Evolutionary conservation across 306 rosid genomes (phyloP).

Genomic region (Hippophae rhamnoides): DNA sequence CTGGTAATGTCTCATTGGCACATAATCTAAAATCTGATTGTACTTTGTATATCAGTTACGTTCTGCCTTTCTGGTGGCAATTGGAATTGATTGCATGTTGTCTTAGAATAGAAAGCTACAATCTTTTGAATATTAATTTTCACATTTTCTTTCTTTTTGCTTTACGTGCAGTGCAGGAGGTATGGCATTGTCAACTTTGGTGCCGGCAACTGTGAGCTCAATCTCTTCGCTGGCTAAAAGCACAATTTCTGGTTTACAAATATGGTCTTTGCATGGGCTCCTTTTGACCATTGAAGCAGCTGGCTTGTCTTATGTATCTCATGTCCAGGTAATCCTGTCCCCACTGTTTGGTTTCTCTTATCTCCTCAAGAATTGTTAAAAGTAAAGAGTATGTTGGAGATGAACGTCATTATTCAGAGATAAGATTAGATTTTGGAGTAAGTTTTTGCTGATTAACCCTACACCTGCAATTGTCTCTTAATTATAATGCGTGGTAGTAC

Average conservation of each 20-base stretch:
- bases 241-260: conserved; percentile 67
- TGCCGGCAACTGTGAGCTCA: conserved; percentile 88
- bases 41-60: not conserved
- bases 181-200: conserved; percentile 90
- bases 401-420: no score
- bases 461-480: no score
- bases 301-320: conserved; percentile 89
- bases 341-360: conserved; percentile 1
- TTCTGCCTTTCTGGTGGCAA: not conserved
- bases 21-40: no score
- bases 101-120: not conserved
- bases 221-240: conserved; percentile 75
- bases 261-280: conserved; percentile 97
- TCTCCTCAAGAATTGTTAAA: not conserved
- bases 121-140: conserved; percentile 1
- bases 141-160: conserved; percentile 20
- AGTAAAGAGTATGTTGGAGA: not conserved
- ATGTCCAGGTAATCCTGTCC: conserved; percentile 73
- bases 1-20: no score
- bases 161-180: conserved; percentile 94
- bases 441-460: no score
- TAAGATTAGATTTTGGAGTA: no score
- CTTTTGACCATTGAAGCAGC: conserved; percentile 97
- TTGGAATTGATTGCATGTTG: not conserved
- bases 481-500: no score